Evolutionary conservation across 192 early-diverging fungal species (phyloP).

Genomic region (Coemansia reversa): DNA sequence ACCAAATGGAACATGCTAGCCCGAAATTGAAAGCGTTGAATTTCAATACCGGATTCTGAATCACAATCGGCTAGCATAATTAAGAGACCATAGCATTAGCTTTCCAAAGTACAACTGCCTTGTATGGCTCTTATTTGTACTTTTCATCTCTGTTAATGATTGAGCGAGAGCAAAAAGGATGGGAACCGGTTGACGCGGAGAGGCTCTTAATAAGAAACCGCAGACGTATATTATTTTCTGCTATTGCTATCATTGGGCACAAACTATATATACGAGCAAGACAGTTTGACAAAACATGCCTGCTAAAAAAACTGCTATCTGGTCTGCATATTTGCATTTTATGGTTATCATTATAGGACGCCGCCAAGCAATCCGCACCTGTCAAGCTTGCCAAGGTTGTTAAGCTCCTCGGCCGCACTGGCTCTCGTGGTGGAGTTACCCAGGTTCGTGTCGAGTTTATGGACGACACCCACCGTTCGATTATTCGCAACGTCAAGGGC

Average conservation of each 20-base stretch:
- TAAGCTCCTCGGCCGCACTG: slow-evolving; percentile 98
- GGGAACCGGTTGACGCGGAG: neutral
- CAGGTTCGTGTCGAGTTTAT: slow-evolving; percentile 99
- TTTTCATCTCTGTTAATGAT: neutral
- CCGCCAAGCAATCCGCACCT: slow-evolving; percentile 29
- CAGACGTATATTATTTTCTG: neutral
- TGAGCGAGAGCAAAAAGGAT: neutral
- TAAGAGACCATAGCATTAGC: neutral
- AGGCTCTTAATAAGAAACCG: neutral
- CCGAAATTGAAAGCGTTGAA: neutral
- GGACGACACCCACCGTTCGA: slow-evolving; percentile 92
- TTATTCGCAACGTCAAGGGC: slow-evolving; percentile 99
- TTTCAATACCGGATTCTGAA: neutral
- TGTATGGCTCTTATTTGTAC: neutral
- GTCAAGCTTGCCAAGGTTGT: slow-evolving; percentile 93
- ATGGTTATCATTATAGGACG: slow-evolving; percentile 31
- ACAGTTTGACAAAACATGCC: neutral
- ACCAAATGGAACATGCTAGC: neutral
- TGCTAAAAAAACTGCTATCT: neutral
- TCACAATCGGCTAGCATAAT: neutral
- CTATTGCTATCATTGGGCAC: neutral
- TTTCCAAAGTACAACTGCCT: neutral
- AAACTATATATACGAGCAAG: neutral
- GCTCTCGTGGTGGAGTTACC: slow-evolving; percentile 99
- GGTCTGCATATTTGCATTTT: neutral